phyloP scores from a whole-genome alignment of 495 filamentous ascomycete species.

The Rhizodiscina lignyota region DNA sequence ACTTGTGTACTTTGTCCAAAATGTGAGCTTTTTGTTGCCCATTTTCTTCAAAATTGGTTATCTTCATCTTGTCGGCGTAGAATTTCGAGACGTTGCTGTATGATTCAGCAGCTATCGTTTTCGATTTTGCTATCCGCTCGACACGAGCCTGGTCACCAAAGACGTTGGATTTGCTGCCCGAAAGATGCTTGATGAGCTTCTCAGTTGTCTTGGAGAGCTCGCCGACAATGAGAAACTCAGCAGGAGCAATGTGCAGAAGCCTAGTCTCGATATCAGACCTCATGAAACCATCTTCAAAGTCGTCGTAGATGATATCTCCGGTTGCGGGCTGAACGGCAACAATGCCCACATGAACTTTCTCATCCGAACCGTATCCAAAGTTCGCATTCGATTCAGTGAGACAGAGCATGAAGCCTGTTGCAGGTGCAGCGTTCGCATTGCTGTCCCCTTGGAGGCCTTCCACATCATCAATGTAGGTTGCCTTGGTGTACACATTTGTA shows the following conservation, averaged over 20 bases:
- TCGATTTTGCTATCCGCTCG: conserved; percentile 58
- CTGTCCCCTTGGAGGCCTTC: conserved; percentile 52
- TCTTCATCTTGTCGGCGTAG: conserved; percentile 75
- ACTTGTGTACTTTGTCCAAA: conserved; percentile 69
- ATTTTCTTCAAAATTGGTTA: conserved; percentile 23
- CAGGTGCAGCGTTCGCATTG: conserved; percentile 39
- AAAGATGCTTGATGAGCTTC: conserved; percentile 79
- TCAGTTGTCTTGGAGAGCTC: conserved; percentile 85
- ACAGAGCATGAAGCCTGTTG: conserved; percentile 83
- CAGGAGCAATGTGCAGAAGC: conserved; percentile 85
- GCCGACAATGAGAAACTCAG: conserved; percentile 91
- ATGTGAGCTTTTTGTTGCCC: conserved; percentile 37
- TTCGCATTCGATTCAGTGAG: conserved; percentile 79
- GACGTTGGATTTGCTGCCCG: conserved; percentile 76
- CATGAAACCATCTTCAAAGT: conserved; percentile 98
- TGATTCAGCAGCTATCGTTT: conserved; percentile 67
- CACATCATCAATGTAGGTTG: conserved; percentile 90
- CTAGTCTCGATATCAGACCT: conserved; percentile 89
- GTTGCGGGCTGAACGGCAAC: conserved; percentile 92
- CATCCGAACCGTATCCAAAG: conserved; percentile 76
- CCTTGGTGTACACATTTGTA: conserved; percentile 96
- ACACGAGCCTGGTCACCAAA: conserved; percentile 83
- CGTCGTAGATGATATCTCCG: conserved; percentile 90
- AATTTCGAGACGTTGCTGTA: conserved; percentile 87
- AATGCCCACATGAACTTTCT: conserved; percentile 84